Base-by-base conservation (phyloP, 192 early-diverging fungal species). In the Umbelopsis ramanniana region DNA sequence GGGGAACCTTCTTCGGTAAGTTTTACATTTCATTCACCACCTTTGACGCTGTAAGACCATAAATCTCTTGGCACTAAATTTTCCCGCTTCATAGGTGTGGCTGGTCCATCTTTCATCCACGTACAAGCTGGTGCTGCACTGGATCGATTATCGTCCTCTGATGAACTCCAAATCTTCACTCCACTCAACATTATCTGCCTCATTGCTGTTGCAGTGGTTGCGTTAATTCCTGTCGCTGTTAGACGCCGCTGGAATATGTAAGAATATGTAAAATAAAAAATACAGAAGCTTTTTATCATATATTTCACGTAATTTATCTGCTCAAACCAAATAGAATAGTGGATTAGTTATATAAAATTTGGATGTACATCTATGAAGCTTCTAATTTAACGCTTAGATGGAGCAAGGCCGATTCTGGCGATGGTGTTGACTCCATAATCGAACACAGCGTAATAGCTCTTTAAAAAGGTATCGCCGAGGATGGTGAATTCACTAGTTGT, bases 111-210 rank as follows among this genome's bases (percentile, higher is more conserved):
- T 0, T 81, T 86, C 17, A 83, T 88, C 17, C 85, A 88, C 67
- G 82, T 88, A 0, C 87, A 88, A 52, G 87, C 87, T 37, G 87
- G 87, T 57, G 76, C 76, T 15, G 84, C 85, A 15, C 69, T 88
- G 4, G 82, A 86, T n/a, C 68, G 81, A 33, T 72, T 86, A 15
- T 77, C 79, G 11, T 74, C 79, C n/a, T 72, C 72, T n/a, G 85
- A 82, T 19, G 74, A 84, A 68, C 76, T 84, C 24, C 77, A 78
- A 17, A 21, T 87, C 9, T 68, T 87, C 45, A 87, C 85, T 21
- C 76, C 79, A 33, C 77, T 75, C 46, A 87, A 87, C 45, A 40
- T 87, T 5, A 23, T 72, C 8, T 84, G 83, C 74, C 73, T 87
- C 52, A 68, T 71, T 4, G 85, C 78, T 2, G 79, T 87, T 0